A percentile compares a stretch with the other conserved stretches of the same genome.
Conservation (phyloP, 495 filamentous ascomycete genomes). For the Amorphotheca resinae region DNA sequence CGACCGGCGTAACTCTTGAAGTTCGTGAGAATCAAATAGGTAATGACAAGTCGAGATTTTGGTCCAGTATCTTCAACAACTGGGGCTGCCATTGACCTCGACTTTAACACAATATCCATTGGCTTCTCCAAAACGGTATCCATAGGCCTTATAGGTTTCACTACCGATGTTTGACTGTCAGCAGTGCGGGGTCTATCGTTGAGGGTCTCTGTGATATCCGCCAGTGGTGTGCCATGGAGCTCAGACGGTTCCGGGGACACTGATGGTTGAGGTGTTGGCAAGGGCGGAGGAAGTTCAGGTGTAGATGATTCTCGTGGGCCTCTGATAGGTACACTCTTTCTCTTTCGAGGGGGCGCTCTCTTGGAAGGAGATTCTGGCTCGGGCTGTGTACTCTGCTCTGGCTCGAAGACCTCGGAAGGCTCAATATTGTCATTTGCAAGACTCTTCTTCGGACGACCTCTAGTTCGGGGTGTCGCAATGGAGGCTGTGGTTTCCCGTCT, state of each 20-base stretch:
- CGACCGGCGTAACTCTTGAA: conserved; percentile 97
- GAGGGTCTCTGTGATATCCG: conserved; percentile 66
- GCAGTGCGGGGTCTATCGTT: conserved; percentile 35
- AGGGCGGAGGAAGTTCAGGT: conserved; percentile 38
- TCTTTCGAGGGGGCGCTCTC: conserved; percentile 50
- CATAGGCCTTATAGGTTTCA: conserved; percentile 59
- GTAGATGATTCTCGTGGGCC: conserved; percentile 28
- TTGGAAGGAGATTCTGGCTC: conserved; percentile 53
- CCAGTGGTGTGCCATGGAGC: conserved; percentile 49
- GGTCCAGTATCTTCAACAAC: conserved; percentile 58
- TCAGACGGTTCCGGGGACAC: conserved; percentile 30
- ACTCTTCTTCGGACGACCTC: conserved; percentile 26
- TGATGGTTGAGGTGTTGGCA: conserved; percentile 32
- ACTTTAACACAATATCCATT: conserved; percentile 90
- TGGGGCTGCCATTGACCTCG: conserved; percentile 55
- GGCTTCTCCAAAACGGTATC: conserved; percentile 71
- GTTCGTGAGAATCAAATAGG: conserved; percentile 76
- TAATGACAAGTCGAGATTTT: conserved; percentile 80
- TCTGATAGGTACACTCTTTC: conserved; percentile 52
- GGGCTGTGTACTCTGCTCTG: conserved; percentile 37
- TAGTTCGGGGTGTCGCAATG: conserved; percentile 17
- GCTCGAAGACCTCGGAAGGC: conserved; percentile 45
- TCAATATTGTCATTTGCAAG: conserved; percentile 37
- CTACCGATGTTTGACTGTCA: conserved; percentile 27
- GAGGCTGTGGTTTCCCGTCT: conserved; percentile 46